These are phyloP conservation scores for Lyophyllum semitale DNA, from an alignment of 768 basidiomycete species.

Conservation along the genomic window DNA sequence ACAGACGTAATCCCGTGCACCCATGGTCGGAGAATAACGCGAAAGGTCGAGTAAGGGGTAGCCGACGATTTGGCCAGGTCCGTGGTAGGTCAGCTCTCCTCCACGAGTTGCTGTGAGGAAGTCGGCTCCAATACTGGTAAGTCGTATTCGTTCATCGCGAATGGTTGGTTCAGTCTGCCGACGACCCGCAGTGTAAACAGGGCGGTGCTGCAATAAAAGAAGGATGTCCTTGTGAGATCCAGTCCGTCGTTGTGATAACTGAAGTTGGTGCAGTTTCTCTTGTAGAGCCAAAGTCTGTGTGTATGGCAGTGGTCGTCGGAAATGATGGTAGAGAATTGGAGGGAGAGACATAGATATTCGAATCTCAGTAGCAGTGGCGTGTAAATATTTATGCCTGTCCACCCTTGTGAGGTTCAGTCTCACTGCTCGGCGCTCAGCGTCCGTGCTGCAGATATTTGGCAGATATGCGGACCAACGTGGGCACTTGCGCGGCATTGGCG, in stretches of 20 bases:
- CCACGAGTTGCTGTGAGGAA: constrained; percentile 83
- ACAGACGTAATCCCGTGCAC: constrained; percentile 83
- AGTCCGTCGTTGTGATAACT: constrained; percentile 50
- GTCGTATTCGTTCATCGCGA: constrained; percentile 56
- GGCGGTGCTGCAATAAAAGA: constrained; percentile 85
- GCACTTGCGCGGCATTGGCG: not conserved
- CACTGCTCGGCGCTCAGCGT: too few species aligned
- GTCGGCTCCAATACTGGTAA: constrained; percentile 84
- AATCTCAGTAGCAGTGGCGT: not conserved
- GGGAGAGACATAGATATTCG: constrained; percentile 41
- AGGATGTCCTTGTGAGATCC: constrained; percentile 60
- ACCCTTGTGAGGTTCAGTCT: too few species aligned
- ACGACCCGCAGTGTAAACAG: constrained; percentile 94
- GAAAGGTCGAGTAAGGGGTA: constrained; percentile 92
- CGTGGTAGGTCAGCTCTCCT: constrained; percentile 95
- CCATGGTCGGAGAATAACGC: constrained; percentile 70
- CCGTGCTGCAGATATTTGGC: not conserved
- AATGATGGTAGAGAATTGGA: constrained; percentile 78
- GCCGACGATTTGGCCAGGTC: constrained; percentile 95
- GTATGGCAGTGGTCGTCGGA: constrained; percentile 80
- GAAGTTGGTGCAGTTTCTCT: constrained; percentile 67
- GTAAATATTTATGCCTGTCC: too few species aligned
- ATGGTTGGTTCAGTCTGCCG: constrained; percentile 70
- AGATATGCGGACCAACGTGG: not conserved
- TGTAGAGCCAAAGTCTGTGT: constrained; percentile 65